phyloP scores from a whole-genome alignment of 2,329 filamentous ascomycete species.

The Leptographium radiaticola region DNA sequence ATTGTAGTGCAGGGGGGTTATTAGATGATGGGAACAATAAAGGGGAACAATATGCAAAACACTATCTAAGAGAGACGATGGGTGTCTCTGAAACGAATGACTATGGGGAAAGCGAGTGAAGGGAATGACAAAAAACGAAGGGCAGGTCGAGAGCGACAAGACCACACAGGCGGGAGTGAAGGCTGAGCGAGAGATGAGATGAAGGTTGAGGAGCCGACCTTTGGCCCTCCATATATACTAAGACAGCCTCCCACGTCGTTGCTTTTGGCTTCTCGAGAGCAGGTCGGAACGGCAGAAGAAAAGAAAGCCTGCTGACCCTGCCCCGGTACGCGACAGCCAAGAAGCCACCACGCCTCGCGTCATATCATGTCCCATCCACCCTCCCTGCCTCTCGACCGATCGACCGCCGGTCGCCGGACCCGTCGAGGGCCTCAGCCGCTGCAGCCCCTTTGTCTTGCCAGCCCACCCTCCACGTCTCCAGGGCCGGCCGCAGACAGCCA shows the following conservation, averaged over 20 bases:
- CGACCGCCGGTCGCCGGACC: neutral
- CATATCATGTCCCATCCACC: neutral
- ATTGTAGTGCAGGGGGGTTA: neutral
- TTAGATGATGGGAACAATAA: neutral
- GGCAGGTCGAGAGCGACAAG: neutral
- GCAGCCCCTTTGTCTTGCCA: neutral
- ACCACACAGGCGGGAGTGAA: neutral
- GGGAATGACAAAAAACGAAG: neutral
- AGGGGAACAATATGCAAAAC: neutral
- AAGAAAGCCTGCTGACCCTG: neutral
- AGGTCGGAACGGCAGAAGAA: neutral
- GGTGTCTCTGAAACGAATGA: neutral
- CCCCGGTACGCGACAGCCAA: neutral
- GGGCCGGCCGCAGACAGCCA: no score
- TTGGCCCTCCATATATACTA: neutral
- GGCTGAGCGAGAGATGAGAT: neutral
- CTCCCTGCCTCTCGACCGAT: neutral
- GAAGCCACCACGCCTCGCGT: neutral
- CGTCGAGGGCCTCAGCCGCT: neutral
- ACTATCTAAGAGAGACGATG: neutral
- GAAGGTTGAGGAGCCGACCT: neutral
- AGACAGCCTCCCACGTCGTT: neutral
- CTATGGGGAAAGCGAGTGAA: neutral
- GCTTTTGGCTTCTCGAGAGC: neutral
- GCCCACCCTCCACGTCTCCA: no score